These are phyloP conservation scores for Zoysia pacifica DNA, from an alignment of 176 grass and related monocot species.

Conservation along the genomic window DNA sequence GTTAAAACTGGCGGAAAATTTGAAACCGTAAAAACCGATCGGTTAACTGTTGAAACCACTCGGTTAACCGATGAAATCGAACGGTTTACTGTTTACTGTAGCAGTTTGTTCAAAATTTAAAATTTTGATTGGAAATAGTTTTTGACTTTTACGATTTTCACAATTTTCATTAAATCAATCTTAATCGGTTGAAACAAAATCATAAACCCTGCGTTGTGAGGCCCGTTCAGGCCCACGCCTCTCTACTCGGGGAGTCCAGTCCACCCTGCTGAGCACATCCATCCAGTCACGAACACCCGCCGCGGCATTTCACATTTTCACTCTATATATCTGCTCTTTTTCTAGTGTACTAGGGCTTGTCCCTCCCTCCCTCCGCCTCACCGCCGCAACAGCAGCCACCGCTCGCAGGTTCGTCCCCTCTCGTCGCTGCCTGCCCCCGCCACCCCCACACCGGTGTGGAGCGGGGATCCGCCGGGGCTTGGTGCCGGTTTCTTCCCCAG, in stretches of 20 bases:
- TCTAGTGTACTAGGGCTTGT: background rate
- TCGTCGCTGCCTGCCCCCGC: background rate
- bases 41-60: too few relatives aligned
- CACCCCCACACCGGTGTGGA: background rate
- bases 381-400: background rate
- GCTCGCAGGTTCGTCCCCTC: background rate
- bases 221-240: background rate
- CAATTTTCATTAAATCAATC: too few relatives aligned
- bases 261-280: background rate
- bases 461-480: background rate
- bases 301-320: background rate
- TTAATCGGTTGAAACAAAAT: too few relatives aligned
- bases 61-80: too few relatives aligned
- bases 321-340: background rate
- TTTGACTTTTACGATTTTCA: too few relatives aligned
- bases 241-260: too few relatives aligned
- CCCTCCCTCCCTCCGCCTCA: background rate
- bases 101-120: too few relatives aligned
- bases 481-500: background rate
- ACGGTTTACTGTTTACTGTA: too few relatives aligned
- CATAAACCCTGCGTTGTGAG: background rate
- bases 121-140: too few relatives aligned
- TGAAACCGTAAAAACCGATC: too few relatives aligned
- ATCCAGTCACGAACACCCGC: background rate
- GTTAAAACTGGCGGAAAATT: too few relatives aligned